phyloP scores from a whole-genome alignment of 257 asterid genomes.

The Solanum acaule region DNA sequence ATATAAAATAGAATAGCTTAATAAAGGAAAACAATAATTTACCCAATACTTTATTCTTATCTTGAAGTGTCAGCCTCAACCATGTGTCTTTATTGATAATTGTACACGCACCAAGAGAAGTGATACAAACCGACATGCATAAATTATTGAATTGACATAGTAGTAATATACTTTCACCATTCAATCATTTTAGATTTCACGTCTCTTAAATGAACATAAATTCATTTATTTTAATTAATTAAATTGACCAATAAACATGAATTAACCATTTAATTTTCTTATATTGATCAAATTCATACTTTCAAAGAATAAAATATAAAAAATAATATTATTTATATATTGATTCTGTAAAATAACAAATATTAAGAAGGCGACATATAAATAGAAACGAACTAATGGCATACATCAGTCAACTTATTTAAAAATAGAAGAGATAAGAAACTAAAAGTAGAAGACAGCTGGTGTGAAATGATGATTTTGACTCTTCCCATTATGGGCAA shows the following conservation, averaged over 20 bases:
- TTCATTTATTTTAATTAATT: no score
- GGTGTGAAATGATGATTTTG: not conserved
- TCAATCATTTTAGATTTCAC: no score
- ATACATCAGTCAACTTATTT: not conserved
- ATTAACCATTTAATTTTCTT: no score
- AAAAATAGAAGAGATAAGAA: not conserved
- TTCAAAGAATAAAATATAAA: no score
- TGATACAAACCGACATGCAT: not conserved
- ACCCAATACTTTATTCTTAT: not conserved
- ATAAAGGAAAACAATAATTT: not conserved
- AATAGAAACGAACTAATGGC: no score
- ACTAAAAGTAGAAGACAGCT: not conserved
- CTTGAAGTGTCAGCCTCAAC: not conserved
- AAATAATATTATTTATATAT: no score
- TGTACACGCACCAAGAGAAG: not conserved
- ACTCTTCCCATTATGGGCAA: not conserved
- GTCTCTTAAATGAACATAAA: no score
- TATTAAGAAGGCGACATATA: no score
- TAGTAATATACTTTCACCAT: no score
- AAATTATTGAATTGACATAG: not conserved
- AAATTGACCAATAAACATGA: accelerated
- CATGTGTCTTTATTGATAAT: not conserved
- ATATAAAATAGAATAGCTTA: not conserved
- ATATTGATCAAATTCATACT: accelerated
- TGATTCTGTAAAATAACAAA: no score